Percentiles rank a stretch among this genome's conserved stretches.
Evolutionary conservation across 805 yeast species (phyloP).

Genomic region (Hanseniaspora hatyaiensis): DNA sequence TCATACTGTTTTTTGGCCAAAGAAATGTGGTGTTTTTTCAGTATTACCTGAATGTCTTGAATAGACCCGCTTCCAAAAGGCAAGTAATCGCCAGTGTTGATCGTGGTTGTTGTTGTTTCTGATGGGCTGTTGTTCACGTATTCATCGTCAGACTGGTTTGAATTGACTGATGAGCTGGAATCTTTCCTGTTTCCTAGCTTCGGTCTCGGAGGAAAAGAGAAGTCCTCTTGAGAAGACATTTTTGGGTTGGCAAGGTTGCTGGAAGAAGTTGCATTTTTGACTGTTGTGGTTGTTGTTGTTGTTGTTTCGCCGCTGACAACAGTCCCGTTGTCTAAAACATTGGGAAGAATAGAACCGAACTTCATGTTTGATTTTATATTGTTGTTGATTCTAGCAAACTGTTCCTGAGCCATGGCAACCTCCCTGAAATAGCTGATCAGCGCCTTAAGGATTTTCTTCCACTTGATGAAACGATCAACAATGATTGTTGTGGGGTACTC

Average conservation of each 20-base stretch:
- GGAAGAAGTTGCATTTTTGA: neutral
- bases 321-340: slow-evolving; percentile 28
- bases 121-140: slow-evolving; percentile 11
- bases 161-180: slow-evolving; percentile 6
- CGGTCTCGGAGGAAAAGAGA: slow-evolving; percentile 14
- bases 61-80: slow-evolving; percentile 67
- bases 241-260: neutral
- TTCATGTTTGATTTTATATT: slow-evolving; percentile 58
- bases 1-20: slow-evolving; percentile 45
- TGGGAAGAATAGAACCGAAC: slow-evolving; percentile 30
- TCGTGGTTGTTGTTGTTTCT: slow-evolving; percentile 9
- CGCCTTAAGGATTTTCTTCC: slow-evolving; percentile 68
- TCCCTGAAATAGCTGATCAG: slow-evolving; percentile 61
- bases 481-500: slow-evolving; percentile 66
- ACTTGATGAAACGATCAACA: slow-evolving; percentile 66
- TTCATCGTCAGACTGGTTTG: slow-evolving; percentile 15
- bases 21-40: slow-evolving; percentile 53
- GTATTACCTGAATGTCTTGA: slow-evolving; percentile 61
- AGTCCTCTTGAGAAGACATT: neutral
- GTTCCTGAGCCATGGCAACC: slow-evolving; percentile 69
- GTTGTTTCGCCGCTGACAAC: slow-evolving; percentile 25
- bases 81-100: slow-evolving; percentile 37
- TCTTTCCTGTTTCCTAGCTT: neutral
- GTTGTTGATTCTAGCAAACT: slow-evolving; percentile 53
- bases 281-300: slow-evolving; percentile 8